Percentiles rank a stretch among this genome's conserved stretches.
Conservation (phyloP, 2,329 filamentous ascomycete species). For the Sporothrix mexicana region DNA sequence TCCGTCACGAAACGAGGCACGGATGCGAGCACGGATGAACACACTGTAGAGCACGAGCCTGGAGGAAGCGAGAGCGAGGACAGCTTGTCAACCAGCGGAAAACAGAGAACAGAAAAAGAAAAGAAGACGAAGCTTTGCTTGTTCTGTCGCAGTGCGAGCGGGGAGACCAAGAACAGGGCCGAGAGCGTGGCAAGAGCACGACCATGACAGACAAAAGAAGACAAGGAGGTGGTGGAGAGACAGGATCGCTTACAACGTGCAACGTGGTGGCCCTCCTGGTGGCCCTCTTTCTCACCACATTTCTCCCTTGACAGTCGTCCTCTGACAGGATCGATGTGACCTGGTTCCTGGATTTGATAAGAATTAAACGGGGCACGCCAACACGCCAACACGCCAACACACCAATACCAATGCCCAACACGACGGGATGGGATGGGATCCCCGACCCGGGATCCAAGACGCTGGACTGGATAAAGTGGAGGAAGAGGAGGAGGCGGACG, state of each 20-base stretch:
- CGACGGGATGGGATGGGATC: background rate
- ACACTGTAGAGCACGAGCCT: background rate
- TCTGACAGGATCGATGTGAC: conserved; percentile 12
- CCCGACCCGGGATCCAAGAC: conserved; percentile 20
- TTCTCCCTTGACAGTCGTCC: background rate
- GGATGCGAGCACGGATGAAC: background rate
- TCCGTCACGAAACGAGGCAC: background rate
- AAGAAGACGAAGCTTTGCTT: background rate
- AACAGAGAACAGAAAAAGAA: background rate
- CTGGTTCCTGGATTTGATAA: conserved; percentile 4
- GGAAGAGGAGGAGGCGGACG: too few relatives aligned
- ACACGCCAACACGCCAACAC: background rate
- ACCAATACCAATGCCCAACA: background rate
- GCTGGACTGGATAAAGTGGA: conserved; percentile 18
- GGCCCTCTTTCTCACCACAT: conserved; percentile 5
- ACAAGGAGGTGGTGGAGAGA: background rate
- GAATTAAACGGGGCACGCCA: background rate
- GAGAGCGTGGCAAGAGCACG: background rate
- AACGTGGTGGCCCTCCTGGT: background rate
- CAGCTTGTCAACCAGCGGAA: background rate
- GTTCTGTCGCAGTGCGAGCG: conserved; percentile 8
- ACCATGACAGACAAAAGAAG: background rate
- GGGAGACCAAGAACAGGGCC: background rate
- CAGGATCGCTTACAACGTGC: conserved; percentile 15
- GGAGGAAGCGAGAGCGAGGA: background rate